Conservation (phyloP, 768 basidiomycete species). For the Hygrocybe punicea region DNA sequence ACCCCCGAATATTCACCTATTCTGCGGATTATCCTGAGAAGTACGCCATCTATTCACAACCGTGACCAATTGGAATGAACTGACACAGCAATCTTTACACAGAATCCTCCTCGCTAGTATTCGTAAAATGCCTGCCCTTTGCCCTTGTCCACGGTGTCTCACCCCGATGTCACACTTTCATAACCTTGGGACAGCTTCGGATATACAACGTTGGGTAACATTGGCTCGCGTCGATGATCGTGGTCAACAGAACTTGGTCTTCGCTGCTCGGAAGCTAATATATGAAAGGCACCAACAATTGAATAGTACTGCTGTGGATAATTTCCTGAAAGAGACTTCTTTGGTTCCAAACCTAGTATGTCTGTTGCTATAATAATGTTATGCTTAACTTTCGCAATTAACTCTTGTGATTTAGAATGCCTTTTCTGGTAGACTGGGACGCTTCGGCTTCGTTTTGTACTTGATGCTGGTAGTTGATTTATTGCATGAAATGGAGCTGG, state of each 20-base stretch:
- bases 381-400: background rate
- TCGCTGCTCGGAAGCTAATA: slow-evolving; percentile 13
- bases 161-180: slow-evolving; percentile 19
- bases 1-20: slow-evolving; percentile 32
- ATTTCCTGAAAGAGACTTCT: slow-evolving; percentile 13
- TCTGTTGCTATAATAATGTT: background rate
- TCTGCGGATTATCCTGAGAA: slow-evolving; percentile 39
- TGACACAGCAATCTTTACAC: slow-evolving; percentile 6
- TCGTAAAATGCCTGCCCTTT: slow-evolving; percentile 11
- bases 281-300: background rate
- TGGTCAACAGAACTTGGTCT: slow-evolving; percentile 7
- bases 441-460: slow-evolving; percentile 22
- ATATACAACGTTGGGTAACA: slow-evolving; percentile 8
- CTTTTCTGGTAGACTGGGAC: slow-evolving; percentile 8
- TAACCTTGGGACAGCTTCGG: slow-evolving; percentile 25
- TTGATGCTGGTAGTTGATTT: slow-evolving; percentile 32
- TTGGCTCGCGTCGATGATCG: slow-evolving; percentile 1
- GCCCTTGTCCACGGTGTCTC: slow-evolving; percentile 31
- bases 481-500: slow-evolving; percentile 24
- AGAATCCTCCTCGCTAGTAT: slow-evolving; percentile 22
- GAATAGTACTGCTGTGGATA: slow-evolving; percentile 10
- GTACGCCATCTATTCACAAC: slow-evolving; percentile 15
- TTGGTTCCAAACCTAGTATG: slow-evolving; percentile 15
- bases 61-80: background rate
- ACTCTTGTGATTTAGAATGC: background rate